Percentiles rank a stretch among this genome's conserved stretches.
These are phyloP conservation scores for Hypomyces rosellus DNA, from an alignment of 2,329 filamentous ascomycete genomes.

Conservation along the genomic window DNA sequence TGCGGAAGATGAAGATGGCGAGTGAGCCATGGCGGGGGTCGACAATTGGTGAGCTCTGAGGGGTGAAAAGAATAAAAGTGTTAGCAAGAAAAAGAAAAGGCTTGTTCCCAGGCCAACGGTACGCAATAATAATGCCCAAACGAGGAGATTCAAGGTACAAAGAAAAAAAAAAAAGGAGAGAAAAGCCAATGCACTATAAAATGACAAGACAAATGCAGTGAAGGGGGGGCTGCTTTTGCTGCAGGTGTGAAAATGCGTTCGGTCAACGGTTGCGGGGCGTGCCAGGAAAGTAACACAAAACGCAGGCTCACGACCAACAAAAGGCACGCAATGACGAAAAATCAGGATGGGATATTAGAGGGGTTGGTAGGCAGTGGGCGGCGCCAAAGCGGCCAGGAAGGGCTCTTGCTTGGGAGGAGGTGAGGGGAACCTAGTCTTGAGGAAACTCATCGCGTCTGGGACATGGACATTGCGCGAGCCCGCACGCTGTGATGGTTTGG, in stretches of 20 bases:
- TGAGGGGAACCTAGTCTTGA: slow-evolving; percentile 36
- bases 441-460: slow-evolving; percentile 35
- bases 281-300: no score
- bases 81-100: not conserved
- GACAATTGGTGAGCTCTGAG: slow-evolving; percentile 49
- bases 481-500: slow-evolving; percentile 9
- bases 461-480: slow-evolving; percentile 28
- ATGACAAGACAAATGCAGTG: no score
- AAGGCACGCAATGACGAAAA: not conserved
- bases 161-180: not conserved
- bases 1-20: slow-evolving; percentile 70
- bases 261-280: no score
- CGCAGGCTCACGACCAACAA: no score
- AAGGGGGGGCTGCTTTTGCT: no score
- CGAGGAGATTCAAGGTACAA: not conserved
- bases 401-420: slow-evolving; percentile 2
- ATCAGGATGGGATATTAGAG: not conserved
- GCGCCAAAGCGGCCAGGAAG: not conserved
- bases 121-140: not conserved
- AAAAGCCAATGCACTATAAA: not conserved
- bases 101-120: not conserved
- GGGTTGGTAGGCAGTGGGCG: not conserved
- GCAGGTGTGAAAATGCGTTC: no score
- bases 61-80: not conserved
- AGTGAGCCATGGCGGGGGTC: slow-evolving; percentile 57